Conservation (phyloP, 1,139 yeast genomes). For the Kurtzmaniella quercitrusa region DNA sequence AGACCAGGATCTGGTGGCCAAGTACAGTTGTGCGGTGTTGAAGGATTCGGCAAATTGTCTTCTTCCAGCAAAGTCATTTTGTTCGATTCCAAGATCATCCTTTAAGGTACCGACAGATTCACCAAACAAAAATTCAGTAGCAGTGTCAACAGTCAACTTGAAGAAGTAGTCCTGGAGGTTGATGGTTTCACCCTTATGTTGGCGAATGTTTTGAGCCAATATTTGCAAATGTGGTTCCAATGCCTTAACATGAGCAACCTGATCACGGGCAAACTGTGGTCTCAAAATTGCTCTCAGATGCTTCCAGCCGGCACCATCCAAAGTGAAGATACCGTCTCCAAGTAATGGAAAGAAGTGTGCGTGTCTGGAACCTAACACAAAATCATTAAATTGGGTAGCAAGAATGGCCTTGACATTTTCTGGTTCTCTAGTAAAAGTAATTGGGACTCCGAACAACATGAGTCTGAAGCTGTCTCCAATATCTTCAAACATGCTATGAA, state of each 20-base stretch:
- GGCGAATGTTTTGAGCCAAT: conserved; percentile 28
- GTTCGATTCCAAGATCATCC: conserved; percentile 26
- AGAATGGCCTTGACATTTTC: conserved; percentile 33
- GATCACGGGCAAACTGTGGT: conserved; percentile 53
- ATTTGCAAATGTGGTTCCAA: conserved; percentile 44
- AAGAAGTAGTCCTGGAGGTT: conserved; percentile 38
- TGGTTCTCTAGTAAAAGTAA: conserved; percentile 22
- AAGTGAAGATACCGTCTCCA: conserved; percentile 57
- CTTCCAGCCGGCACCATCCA: conserved; percentile 53
- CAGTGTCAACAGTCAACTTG: conserved; percentile 37
- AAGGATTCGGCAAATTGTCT: conserved; percentile 22
- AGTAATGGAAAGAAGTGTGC: conserved; percentile 36
- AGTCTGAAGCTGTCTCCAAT: conserved; percentile 13
- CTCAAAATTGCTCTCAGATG: conserved; percentile 52
- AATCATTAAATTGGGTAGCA: conserved; percentile 44
- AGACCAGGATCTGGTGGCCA: conserved; percentile 26
- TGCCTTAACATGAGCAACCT: conserved; percentile 40
- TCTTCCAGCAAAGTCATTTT: conserved; percentile 19
- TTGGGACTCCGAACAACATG: conserved; percentile 17
- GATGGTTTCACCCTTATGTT: conserved; percentile 19
- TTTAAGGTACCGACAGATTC: conserved; percentile 28
- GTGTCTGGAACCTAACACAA: conserved; percentile 45
- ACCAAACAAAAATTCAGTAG: conserved; percentile 41
- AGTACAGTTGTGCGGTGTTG: conserved; percentile 27
- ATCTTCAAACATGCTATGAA: conserved; percentile 13